phyloP scores from a whole-genome alignment of 805 yeast species.

The Tetrapisispora arboricola region DNA sequence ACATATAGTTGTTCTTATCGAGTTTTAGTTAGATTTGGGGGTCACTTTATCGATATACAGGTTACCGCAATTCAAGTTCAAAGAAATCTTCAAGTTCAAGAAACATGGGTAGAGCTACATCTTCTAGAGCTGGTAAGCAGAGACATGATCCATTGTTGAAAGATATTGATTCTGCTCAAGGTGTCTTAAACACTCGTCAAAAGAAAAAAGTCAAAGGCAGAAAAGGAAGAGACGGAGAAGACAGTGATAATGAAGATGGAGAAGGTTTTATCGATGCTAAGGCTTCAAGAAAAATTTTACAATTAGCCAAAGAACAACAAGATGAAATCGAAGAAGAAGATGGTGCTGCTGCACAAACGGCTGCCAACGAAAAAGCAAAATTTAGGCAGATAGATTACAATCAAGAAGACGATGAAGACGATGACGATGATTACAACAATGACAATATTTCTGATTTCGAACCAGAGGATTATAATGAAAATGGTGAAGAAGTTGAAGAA shows the following conservation, averaged over 20 bases:
- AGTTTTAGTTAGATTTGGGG: too few relatives aligned
- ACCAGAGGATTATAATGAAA: slow-evolving; percentile 30
- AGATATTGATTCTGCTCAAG: slow-evolving; percentile 67
- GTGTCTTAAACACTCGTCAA: slow-evolving; percentile 44
- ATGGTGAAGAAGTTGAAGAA: slow-evolving; percentile 32
- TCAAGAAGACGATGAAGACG: slow-evolving; percentile 45
- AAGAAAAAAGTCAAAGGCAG: slow-evolving; percentile 27
- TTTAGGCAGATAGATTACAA: slow-evolving; percentile 28
- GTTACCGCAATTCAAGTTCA: too few relatives aligned
- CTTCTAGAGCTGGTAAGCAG: slow-evolving; percentile 39
- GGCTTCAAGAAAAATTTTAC: slow-evolving; percentile 74
- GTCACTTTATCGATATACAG: too few relatives aligned
- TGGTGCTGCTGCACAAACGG: slow-evolving; percentile 23
- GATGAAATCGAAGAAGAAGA: slow-evolving; percentile 76
- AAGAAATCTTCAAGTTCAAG: too few relatives aligned
- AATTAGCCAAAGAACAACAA: slow-evolving; percentile 87
- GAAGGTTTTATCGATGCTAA: slow-evolving; percentile 70
- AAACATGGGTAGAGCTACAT: slow-evolving; percentile 69
- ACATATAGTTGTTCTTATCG: too few relatives aligned
- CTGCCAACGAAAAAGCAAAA: slow-evolving; percentile 26
- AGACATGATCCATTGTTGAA: slow-evolving; percentile 77
- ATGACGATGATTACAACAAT: slow-evolving; percentile 30
- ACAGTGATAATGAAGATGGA: slow-evolving; percentile 30
- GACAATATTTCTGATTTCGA: slow-evolving; percentile 44
- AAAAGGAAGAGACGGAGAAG: slow-evolving; percentile 24